Evolutionary conservation across 73 alveolate genomes (phyloP).

Genomic region (Paraurostyla sp.): DNA sequence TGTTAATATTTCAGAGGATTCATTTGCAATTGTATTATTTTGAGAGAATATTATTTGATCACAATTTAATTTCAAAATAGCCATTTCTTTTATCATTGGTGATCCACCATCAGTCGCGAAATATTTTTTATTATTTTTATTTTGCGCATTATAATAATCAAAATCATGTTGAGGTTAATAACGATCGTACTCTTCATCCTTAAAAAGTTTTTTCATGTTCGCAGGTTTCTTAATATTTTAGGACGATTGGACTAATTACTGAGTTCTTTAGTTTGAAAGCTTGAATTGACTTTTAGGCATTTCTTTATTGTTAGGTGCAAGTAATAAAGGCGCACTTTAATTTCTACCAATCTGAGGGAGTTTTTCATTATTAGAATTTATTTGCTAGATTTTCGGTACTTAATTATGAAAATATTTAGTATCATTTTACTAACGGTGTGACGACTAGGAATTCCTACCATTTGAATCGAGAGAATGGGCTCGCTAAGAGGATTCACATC

Average conservation of each 20-base stretch:
- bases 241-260: neutral
- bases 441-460: neutral
- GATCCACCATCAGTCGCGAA: slow-evolving; percentile 1
- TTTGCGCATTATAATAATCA: no score
- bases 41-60: neutral
- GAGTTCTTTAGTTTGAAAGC: neutral
- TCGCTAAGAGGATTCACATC: neutral
- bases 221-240: neutral
- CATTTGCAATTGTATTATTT: no score
- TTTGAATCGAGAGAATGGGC: neutral
- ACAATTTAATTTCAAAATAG: neutral
- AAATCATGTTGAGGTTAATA: no score
- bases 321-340: slow-evolving; percentile 17
- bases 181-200: neutral
- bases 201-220: neutral
- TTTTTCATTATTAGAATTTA: no score
- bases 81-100: slow-evolving; percentile 1
- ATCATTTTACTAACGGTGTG: neutral
- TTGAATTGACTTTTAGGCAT: no score
- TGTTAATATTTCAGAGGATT: no score
- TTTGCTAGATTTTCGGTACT: no score
- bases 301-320: no score
- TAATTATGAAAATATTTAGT: neutral
- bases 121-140: neutral
- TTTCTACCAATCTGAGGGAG: slow-evolving; percentile 5